Evolutionary conservation across 2,329 filamentous ascomycete genomes (phyloP), one percentile per base, ranked within the genome.

Genomic region (Arachnomyces sp.): DNA sequence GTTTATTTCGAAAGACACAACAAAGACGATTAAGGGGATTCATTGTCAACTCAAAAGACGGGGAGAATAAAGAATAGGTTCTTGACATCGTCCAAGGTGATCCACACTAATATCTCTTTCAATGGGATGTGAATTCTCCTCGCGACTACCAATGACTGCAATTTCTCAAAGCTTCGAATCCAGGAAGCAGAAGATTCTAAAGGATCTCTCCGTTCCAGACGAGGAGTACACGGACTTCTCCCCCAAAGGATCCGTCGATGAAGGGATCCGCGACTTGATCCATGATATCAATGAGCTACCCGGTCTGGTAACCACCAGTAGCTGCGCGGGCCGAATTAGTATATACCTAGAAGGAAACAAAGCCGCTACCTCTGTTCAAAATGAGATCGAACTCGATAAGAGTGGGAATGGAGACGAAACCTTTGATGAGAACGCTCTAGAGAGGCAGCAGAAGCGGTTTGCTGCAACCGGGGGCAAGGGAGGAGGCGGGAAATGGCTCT

Each of bases 301-400:
- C 1, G 87, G 86, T 1, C 75, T 89, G 31, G 87, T 93, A 28
- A 95, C 90, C 2, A 95, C 89, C 2, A 95, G 88, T 64, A 95
- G 88, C 62, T 96, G 90, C 60, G 85, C 87, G 2, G 90, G 90
- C 1, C 73, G 90, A 38, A 77, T 93, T 34, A 89, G 84, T 48
- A 84, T 95, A 3, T 96, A 93, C 55, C 69, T 93, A 1, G 90
- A 95, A 65, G 89, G 89, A 4, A 37, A 36, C 9, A 48, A 45
- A 7, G 49, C 43, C 6, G 45, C 52, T 12, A 53, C 49, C 30
- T 42, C 38, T 13, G 43, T 37, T 8, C 16, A 49, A 44, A 37
- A 48, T 49, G 35, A 15, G 63, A 48, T 14, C 29, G 31, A 30
- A 36, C 7, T 15, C 12, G 15, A 28, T 14, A 33, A 11, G 14